Percentiles rank a stretch among this genome's conserved stretches.
These are phyloP conservation scores for Chaetomiaceae sp. DNA, from an alignment of 2,329 filamentous ascomycete species.

Conservation along the genomic window DNA sequence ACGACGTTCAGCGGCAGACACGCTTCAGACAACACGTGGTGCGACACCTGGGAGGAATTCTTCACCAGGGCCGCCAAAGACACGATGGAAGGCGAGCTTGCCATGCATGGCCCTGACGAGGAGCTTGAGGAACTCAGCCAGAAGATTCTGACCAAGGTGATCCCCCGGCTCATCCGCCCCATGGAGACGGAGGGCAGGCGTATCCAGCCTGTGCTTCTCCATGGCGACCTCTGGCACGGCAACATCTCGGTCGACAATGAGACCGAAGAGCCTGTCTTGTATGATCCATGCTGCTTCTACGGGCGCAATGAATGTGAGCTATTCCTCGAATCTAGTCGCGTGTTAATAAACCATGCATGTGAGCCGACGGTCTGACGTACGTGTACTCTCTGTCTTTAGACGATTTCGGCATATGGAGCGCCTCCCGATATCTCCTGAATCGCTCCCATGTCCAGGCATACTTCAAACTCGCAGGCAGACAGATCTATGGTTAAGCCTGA, in stretches of 20 bases:
- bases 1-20: neutral
- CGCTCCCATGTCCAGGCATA: neutral
- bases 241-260: neutral
- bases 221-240: neutral
- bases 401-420: neutral
- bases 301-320: neutral
- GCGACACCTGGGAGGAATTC: neutral
- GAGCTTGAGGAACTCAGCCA: neutral
- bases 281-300: neutral
- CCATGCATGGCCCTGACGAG: neutral
- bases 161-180: neutral
- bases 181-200: neutral
- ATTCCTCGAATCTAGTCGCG: neutral
- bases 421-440: neutral
- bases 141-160: neutral
- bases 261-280: neutral
- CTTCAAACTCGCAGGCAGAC: neutral
- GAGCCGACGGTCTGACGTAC: neutral
- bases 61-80: neutral
- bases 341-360: neutral
- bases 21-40: neutral
- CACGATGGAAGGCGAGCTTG: neutral
- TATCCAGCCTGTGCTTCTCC: neutral
- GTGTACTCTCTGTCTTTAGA: too few relatives aligned
- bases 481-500: neutral